phyloP scores from a whole-genome alignment of 495 filamentous ascomycete genomes.

The Penicillium cinerascens region DNA sequence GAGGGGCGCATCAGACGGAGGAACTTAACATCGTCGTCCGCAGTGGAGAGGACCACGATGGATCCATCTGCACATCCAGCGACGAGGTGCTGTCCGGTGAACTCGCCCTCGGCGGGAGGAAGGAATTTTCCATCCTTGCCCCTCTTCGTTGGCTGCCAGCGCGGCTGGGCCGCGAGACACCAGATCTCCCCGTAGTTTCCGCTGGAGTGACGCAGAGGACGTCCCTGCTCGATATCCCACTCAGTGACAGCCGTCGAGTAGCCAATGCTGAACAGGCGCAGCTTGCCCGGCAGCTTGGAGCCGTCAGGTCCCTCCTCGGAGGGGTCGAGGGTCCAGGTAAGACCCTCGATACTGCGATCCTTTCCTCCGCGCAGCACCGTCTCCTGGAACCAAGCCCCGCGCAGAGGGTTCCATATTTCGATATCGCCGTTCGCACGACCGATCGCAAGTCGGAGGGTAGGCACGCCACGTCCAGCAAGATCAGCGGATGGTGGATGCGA shows the following conservation, averaged over 20 bases:
- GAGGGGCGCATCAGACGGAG: constrained; percentile 66
- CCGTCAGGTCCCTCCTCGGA: constrained; percentile 61
- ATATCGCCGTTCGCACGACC: constrained; percentile 94
- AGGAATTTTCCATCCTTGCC: constrained; percentile 33
- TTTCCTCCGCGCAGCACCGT: constrained; percentile 78
- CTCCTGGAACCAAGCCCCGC: constrained; percentile 87
- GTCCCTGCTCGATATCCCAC: constrained; percentile 81
- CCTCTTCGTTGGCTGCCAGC: constrained; percentile 39
- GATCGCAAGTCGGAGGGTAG: constrained; percentile 73
- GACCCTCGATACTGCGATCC: constrained; percentile 81
- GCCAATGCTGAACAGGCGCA: constrained; percentile 94
- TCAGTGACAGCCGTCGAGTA: constrained; percentile 90
- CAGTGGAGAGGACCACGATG: constrained; percentile 79
- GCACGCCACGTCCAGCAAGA: constrained; percentile 46
- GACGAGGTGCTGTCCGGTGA: constrained; percentile 67
- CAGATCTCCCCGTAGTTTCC: constrained; percentile 96
- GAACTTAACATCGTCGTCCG: constrained; percentile 73
- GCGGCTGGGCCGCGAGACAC: constrained; percentile 89
- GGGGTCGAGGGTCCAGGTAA: constrained; percentile 89
- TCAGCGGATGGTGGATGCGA: constrained; percentile 68
- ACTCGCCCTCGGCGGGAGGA: constrained; percentile 41
- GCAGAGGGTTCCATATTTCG: constrained; percentile 94
- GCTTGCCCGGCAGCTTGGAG: constrained; percentile 61
- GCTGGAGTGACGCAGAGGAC: constrained; percentile 73
- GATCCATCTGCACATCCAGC: constrained; percentile 91